Percentiles rank a stretch among this genome's conserved stretches.
These are phyloP conservation scores for Prosopis cineraria DNA, from an alignment of 306 rosid species.

Conservation along the genomic window DNA sequence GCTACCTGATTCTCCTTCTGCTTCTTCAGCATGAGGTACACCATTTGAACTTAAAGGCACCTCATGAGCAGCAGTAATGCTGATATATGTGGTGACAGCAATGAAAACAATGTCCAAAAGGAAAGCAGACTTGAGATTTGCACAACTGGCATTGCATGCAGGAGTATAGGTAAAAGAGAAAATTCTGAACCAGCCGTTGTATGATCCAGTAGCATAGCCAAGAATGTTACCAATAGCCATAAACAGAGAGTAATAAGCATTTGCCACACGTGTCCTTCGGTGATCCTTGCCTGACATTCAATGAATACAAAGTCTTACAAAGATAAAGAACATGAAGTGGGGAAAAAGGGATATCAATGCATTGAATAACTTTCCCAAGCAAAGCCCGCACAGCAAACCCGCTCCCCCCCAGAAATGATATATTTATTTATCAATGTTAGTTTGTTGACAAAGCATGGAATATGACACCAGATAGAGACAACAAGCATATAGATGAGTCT, in stretches of 20 bases:
- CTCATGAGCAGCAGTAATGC: conserved; percentile 74
- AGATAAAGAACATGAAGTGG: conserved; percentile 2
- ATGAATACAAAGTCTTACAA: conserved; percentile 36
- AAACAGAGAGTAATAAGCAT: conserved; percentile 89
- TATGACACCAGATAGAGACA: not conserved
- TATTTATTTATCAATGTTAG: not conserved
- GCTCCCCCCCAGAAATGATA: not conserved
- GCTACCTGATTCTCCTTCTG: conserved; percentile 53
- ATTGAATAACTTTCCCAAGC: not conserved
- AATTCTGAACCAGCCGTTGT: conserved; percentile 83
- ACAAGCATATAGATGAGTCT: not conserved
- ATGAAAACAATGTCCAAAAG: conserved; percentile 64
- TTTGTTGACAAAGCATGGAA: conserved; percentile 5
- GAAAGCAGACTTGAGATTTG: conserved; percentile 98
- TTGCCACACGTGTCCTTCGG: conserved; percentile 92
- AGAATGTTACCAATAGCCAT: conserved; percentile 95
- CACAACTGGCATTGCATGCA: conserved; percentile 80
- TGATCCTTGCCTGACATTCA: conserved; percentile 75
- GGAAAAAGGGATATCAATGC: not conserved
- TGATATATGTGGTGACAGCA: conserved; percentile 63
- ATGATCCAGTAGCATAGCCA: conserved; percentile 88
- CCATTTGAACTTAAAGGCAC: conserved; percentile 55
- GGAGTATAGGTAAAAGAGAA: conserved; percentile 67
- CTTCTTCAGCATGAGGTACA: conserved; percentile 45
- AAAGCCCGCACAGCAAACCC: not conserved